Evolutionary conservation across 306 rosid genomes (phyloP).

Genomic region (Oemleria cerasiformis): DNA sequence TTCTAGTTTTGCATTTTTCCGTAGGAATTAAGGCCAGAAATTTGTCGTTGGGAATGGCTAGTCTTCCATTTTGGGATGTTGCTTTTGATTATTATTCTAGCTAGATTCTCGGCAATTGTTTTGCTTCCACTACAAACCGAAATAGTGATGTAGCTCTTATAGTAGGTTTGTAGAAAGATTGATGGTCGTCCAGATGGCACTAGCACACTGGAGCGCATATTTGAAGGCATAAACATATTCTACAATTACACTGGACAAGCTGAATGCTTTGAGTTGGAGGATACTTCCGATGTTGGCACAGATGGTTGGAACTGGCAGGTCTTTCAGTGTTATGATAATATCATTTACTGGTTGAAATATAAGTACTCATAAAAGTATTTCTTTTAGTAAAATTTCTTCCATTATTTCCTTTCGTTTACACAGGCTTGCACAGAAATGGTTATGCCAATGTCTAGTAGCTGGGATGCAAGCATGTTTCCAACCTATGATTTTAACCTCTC

Average conservation of each 20-base stretch:
- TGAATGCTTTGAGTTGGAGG: slow-evolving; percentile 69
- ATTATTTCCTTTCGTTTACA: slow-evolving; percentile 14
- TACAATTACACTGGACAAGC: slow-evolving; percentile 68
- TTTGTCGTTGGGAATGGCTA: not conserved
- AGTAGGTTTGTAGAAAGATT: slow-evolving; percentile 67
- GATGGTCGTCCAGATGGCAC: slow-evolving; percentile 52
- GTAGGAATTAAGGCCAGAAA: slow-evolving; percentile 1
- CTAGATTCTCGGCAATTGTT: not conserved
- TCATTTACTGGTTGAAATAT: not conserved
- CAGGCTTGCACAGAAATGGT: slow-evolving; percentile 94
- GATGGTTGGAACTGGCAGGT: slow-evolving; percentile 94
- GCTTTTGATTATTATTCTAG: not conserved
- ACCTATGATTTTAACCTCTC: slow-evolving; percentile 50
- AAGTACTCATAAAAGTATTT: too few species aligned
- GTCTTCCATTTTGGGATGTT: not conserved
- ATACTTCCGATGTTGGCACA: slow-evolving; percentile 64
- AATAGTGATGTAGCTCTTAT: slow-evolving; percentile 1
- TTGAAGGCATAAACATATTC: slow-evolving; percentile 65
- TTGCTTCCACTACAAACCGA: not conserved
- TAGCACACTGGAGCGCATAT: slow-evolving; percentile 56
- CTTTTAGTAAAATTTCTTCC: slow-evolving; percentile 6
- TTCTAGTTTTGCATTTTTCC: not conserved
- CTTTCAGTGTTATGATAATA: slow-evolving; percentile 17
- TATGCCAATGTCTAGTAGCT: slow-evolving; percentile 78
- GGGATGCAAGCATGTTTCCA: slow-evolving; percentile 63